Percentiles rank a stretch among this genome's conserved stretches.
Evolutionary conservation across 192 early-diverging fungal species (phyloP).

Genomic region (Umbelopsis ramanniana): DNA sequence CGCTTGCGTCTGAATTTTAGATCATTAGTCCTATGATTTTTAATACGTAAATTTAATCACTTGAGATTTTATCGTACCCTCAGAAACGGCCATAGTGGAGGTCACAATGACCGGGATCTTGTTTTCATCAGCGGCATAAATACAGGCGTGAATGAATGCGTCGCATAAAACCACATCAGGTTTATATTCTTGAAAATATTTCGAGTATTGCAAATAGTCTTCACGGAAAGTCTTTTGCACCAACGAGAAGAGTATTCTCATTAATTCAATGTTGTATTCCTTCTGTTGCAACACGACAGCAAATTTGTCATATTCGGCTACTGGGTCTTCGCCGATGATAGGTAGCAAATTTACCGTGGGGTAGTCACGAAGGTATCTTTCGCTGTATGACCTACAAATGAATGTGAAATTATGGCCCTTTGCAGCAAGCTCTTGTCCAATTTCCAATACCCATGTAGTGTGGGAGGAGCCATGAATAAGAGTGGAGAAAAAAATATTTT

Average conservation of each 20-base stretch:
- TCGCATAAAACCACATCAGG: slow-evolving; percentile 18
- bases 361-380: slow-evolving; percentile 22
- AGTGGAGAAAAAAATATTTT: slow-evolving; percentile 23
- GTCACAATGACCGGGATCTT: background rate
- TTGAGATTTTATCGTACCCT: background rate
- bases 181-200: background rate
- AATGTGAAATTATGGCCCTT: slow-evolving; percentile 32
- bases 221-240: background rate
- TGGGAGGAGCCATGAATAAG: slow-evolving; percentile 26
- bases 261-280: background rate
- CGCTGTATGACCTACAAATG: slow-evolving; percentile 27
- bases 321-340: background rate
- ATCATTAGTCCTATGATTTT: background rate
- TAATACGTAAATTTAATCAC: too few species aligned
- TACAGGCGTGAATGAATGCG: background rate
- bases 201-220: background rate
- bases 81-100: background rate
- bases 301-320: background rate
- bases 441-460: slow-evolving; percentile 28
- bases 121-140: background rate
- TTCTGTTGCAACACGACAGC: background rate
- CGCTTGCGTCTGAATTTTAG: background rate
- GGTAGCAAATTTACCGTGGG: slow-evolving; percentile 14
- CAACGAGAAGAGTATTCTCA: background rate
- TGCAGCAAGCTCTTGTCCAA: slow-evolving; percentile 23